Percentiles rank a stretch among this genome's conserved stretches.
phyloP scores from a whole-genome alignment of 345 rosid genomes.

The Nasturtium officinale region DNA sequence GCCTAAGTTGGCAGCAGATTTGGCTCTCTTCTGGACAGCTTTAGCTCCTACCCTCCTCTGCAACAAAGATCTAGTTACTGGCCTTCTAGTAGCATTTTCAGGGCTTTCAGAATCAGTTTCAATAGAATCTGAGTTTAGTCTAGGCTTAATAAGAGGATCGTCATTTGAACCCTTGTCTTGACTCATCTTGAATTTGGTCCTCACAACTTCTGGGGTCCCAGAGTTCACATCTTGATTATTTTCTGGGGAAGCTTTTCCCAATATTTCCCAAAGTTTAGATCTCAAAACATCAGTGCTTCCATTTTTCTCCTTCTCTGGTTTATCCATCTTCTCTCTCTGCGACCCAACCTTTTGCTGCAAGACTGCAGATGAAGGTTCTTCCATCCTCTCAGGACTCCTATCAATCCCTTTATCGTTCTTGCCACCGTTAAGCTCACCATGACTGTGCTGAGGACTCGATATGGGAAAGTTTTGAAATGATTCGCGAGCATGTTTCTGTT shows the following conservation, averaged over 20 bases:
- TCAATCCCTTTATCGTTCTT: conserved; percentile 43
- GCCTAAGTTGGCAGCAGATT: conserved; percentile 45
- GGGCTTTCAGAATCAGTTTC: conserved; percentile 84
- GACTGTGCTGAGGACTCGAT: conserved; percentile 46
- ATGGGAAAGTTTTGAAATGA: conserved; percentile 33
- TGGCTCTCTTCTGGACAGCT: conserved; percentile 41
- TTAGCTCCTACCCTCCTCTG: conserved; percentile 50
- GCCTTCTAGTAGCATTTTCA: conserved; percentile 51
- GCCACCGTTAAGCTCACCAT: conserved; percentile 43
- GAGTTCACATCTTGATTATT: conserved; percentile 54
- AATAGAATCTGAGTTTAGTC: conserved; percentile 68
- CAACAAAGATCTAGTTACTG: conserved; percentile 62
- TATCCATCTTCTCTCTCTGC: conserved; percentile 44
- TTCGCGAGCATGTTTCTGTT: conserved; percentile 43
- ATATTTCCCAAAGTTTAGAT: conserved; percentile 77
- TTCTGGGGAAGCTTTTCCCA: conserved; percentile 67
- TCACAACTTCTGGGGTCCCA: conserved; percentile 46
- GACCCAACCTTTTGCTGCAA: conserved; percentile 44
- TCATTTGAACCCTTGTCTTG: conserved; percentile 35
- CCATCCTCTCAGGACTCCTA: conserved; percentile 46
- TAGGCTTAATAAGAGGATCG: conserved; percentile 47
- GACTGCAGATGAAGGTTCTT: conserved; percentile 55
- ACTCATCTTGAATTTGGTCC: conserved; percentile 44
- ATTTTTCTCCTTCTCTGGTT: conserved; percentile 44
- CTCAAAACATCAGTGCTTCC: conserved; percentile 64